Evolutionary conservation across 805 yeast genomes (phyloP).

Genomic region (Yamadazyma sp.): DNA sequence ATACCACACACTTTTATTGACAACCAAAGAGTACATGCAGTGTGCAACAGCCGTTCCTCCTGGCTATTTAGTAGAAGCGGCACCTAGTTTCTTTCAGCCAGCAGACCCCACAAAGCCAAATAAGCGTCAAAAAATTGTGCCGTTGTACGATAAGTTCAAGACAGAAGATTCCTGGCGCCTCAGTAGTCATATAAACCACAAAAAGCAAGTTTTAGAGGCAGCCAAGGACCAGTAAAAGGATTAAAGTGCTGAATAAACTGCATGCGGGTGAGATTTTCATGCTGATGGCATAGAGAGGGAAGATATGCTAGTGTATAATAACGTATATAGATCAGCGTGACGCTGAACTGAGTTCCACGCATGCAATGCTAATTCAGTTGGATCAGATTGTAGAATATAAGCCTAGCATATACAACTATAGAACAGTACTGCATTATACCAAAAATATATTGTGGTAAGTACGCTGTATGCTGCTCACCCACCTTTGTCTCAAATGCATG

Average conservation of each 20-base stretch:
- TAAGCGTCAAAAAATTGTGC: slow-evolving; percentile 66
- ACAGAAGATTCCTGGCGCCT: slow-evolving; percentile 77
- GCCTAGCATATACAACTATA: too few relatives aligned
- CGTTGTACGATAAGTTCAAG: slow-evolving; percentile 61
- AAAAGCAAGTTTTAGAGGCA: slow-evolving; percentile 14
- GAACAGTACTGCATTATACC: too few relatives aligned
- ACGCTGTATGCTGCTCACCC: too few relatives aligned
- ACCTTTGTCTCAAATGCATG: too few relatives aligned
- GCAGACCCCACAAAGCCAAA: slow-evolving; percentile 54
- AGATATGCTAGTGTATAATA: too few relatives aligned
- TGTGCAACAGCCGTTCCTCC: slow-evolving; percentile 83
- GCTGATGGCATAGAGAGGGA: too few relatives aligned
- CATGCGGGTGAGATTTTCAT: too few relatives aligned
- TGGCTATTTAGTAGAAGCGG: slow-evolving; percentile 68
- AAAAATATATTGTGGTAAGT: too few relatives aligned
- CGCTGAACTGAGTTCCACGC: too few relatives aligned
- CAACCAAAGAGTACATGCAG: slow-evolving; percentile 90
- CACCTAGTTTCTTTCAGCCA: slow-evolving; percentile 71
- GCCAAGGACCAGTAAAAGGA: slow-evolving; percentile 1
- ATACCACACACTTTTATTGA: slow-evolving; percentile 77
- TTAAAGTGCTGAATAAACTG: not conserved
- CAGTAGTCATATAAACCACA: slow-evolving; percentile 39
- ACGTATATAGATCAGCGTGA: too few relatives aligned
- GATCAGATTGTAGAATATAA: too few relatives aligned
- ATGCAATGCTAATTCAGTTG: too few relatives aligned